A percentile compares a stretch with the other conserved stretches of the same genome.
Conservation (phyloP, 192 early-diverging fungal genomes). For the Backusella psychrophila region DNA sequence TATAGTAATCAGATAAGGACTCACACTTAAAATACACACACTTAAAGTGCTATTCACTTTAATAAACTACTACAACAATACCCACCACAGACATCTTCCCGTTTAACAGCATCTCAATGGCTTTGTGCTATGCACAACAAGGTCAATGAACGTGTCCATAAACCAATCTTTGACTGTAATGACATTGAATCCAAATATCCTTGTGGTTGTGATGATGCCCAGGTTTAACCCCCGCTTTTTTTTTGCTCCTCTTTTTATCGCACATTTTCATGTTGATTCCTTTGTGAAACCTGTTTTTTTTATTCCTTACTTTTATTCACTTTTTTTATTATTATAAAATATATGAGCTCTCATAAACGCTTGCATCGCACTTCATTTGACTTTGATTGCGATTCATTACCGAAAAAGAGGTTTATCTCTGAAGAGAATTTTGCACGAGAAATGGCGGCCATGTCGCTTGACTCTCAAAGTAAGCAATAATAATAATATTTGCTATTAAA, state of each 20-base stretch:
- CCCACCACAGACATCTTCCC: constrained; percentile 76
- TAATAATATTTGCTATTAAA: not conserved
- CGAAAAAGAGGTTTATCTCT: constrained; percentile 19
- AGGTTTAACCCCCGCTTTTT: not conserved
- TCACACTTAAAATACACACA: not conserved
- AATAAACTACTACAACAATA: constrained; percentile 69
- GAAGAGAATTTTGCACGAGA: constrained; percentile 27
- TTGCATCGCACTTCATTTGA: constrained; percentile 1
- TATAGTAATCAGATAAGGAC: not conserved
- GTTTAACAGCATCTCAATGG: constrained; percentile 78
- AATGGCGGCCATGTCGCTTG: constrained; percentile 34
- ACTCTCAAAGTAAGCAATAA: constrained; percentile 1
- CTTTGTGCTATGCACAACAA: constrained; percentile 89
- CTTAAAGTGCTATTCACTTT: constrained; percentile 80
- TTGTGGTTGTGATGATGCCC: constrained; percentile 77
- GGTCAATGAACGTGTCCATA: constrained; percentile 83
- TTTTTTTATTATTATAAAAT: not conserved
- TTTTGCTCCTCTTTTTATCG: not conserved
- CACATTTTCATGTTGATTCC: not conserved
- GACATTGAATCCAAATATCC: constrained; percentile 74
- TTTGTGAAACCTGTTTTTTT: too few relatives aligned
- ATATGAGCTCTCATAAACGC: constrained; percentile 1
- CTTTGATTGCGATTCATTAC: not conserved
- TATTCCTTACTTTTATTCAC: too few relatives aligned
- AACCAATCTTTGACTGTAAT: constrained; percentile 80